Evolutionary conservation across 495 filamentous ascomycete species (phyloP).

Genomic region (Lasiosphaeris hirsuta): DNA sequence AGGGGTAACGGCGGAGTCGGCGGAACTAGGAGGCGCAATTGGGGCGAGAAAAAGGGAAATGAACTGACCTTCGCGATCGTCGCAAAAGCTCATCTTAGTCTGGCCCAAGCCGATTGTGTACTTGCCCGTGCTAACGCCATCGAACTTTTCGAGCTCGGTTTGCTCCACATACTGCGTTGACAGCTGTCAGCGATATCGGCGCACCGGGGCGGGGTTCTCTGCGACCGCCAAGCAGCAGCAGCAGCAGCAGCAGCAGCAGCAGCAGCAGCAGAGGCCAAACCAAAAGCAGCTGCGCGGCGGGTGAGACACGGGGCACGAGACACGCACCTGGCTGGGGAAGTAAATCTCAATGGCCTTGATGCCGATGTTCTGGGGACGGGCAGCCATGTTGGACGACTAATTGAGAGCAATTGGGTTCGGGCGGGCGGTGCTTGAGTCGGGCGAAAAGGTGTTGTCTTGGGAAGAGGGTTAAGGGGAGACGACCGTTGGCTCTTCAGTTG

Average conservation of each 20-base stretch:
- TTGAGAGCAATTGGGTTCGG: slow-evolving; percentile 31
- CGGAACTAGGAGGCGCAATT: background rate
- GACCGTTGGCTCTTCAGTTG: slow-evolving; percentile 11
- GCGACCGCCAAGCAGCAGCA: background rate
- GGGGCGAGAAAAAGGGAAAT: slow-evolving; percentile 6
- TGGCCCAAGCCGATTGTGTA: slow-evolving; percentile 99
- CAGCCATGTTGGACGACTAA: slow-evolving; percentile 61
- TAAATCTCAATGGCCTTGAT: slow-evolving; percentile 99
- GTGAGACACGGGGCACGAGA: background rate
- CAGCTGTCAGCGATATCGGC: slow-evolving; percentile 31
- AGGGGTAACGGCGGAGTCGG: background rate
- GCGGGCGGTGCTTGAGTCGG: background rate
- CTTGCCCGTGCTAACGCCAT: slow-evolving; percentile 90
- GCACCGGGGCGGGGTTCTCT: background rate
- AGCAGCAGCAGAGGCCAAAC: background rate
- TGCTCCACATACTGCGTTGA: slow-evolving; percentile 88
- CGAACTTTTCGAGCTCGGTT: slow-evolving; percentile 92
- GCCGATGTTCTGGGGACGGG: slow-evolving; percentile 93
- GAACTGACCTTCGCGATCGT: slow-evolving; percentile 89
- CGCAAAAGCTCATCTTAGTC: slow-evolving; percentile 99
- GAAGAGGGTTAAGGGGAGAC: slow-evolving; percentile 12
- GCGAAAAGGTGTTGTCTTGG: slow-evolving; percentile 18
- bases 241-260: background rate
- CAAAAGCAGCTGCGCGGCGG: background rate
- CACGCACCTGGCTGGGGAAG: slow-evolving; percentile 87